Evolutionary conservation across 2,329 filamentous ascomycete genomes (phyloP), one percentile per base, ranked within the genome.

Genomic region (Hymenoscyphus infarciens): DNA sequence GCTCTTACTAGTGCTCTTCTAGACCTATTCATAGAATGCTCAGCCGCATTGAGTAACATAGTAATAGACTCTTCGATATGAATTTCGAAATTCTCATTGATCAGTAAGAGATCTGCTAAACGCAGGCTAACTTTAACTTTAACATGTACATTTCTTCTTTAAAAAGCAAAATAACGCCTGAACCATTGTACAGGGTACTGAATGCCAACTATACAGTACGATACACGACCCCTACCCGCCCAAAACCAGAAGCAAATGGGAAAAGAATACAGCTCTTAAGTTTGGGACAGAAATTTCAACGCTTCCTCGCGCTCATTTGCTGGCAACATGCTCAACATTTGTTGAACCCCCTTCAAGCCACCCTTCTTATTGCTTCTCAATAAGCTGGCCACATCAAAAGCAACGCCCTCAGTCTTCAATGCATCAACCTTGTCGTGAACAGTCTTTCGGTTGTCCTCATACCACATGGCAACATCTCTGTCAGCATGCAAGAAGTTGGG

Each of bases 381-480:
- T 64, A 91, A 73, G 59, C 87, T 83, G 7, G 91, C 88, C 69
- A 92, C 85, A 71, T 91, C 87, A 62, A 82, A 81, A 5, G 87
- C 85, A 31, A 90, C 82, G 52, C 86, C 83, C 64, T 97, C 91
- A 5, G 84, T 83, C 84, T 92, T 95, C 73, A 98, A 82, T 13
- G 82, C 79, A 76, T 97, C 92, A 31, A 98, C 86, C 85, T 95
- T 96, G 66, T 89, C 85, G 66, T 89, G 84, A 58, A 99, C 87
- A 49, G 81, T 79, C 82, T 94, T 91, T 74, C 91, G 84, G 80
- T 98, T 95, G 79, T 94, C 88, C 82, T 99, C 95, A 75, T 97
- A 98, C 95, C 95, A 99, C 71, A 88, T 84, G 3, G 93, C 91
- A 31, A 97, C 95, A 69, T 87, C 88, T 70, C 86, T 86, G 76